phyloP scores from a whole-genome alignment of 257 asterid genomes.

The Anisodus acutangulus region DNA sequence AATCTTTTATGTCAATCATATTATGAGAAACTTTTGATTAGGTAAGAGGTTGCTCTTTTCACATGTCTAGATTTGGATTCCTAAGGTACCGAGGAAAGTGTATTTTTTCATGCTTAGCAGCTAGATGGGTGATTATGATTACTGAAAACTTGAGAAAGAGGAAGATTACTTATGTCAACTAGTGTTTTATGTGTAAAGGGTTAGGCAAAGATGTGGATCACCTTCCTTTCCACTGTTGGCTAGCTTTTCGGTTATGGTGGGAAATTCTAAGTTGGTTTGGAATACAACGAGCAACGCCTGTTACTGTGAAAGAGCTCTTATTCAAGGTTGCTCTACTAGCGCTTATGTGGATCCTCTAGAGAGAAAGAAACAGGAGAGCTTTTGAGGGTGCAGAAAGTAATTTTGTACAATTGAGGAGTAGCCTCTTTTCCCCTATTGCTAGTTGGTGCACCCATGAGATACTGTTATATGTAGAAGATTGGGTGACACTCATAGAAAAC shows the following conservation, averaged over 20 bases:
- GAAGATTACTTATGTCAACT: too few relatives aligned
- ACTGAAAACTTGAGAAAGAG: too few relatives aligned
- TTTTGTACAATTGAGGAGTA: conserved; percentile 1
- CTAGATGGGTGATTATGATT: too few relatives aligned
- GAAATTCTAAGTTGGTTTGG: not conserved
- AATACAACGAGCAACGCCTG: not conserved
- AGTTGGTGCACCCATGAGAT: not conserved
- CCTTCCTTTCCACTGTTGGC: not conserved
- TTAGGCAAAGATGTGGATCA: not conserved
- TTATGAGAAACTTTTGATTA: too few relatives aligned
- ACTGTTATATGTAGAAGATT: not conserved
- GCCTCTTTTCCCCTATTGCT: not conserved
- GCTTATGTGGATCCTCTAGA: not conserved
- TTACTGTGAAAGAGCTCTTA: not conserved
- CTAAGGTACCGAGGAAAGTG: too few relatives aligned
- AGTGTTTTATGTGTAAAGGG: too few relatives aligned
- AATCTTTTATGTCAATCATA: too few relatives aligned
- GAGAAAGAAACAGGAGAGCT: not conserved
- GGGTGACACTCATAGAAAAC: not conserved
- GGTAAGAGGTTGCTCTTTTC: too few relatives aligned
- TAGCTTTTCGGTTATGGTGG: not conserved
- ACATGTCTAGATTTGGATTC: too few relatives aligned
- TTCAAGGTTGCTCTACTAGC: not conserved
- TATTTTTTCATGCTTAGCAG: too few relatives aligned
- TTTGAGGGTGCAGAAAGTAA: not conserved